Conservation (phyloP, 2,329 filamentous ascomycete genomes). For the Aspergillus novofumigatus region DNA sequence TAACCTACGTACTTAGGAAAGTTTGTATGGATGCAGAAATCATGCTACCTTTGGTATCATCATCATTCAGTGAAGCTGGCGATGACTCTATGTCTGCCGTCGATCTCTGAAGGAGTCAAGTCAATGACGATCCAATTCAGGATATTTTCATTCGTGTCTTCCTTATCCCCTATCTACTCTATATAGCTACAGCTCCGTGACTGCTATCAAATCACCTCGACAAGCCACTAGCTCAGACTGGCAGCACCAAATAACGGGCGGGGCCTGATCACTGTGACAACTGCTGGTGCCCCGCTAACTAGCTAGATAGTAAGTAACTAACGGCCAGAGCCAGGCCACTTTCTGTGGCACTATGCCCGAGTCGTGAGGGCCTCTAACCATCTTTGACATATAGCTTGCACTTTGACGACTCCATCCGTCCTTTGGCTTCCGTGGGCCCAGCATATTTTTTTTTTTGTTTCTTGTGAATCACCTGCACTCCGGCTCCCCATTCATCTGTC, state of each 20-base stretch:
- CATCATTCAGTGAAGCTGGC: not conserved
- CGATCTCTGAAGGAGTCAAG: not conserved
- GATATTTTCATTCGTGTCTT: not conserved
- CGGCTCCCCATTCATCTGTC: constrained; percentile 7
- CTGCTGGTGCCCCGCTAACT: constrained; percentile 11
- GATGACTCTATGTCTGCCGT: not conserved
- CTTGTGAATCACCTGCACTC: constrained; percentile 10
- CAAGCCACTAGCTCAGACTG: not conserved
- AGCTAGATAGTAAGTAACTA: constrained; percentile 1
- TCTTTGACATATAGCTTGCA: not conserved
- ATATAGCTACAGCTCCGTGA: too few species aligned
- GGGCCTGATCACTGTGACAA: constrained; percentile 12
- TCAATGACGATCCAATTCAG: not conserved
- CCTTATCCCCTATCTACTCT: not conserved
- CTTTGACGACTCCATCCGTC: constrained; percentile 2
- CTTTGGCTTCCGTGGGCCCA: constrained; percentile 8
- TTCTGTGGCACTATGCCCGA: not conserved
- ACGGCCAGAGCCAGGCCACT: not conserved
- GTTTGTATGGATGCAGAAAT: not conserved
- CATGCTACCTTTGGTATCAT: not conserved
- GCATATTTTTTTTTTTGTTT: constrained; percentile 11
- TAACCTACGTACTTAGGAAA: not conserved
- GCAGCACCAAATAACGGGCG: not conserved
- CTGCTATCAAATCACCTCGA: not conserved
- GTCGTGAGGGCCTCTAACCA: not conserved